Base-by-base conservation (phyloP, 306 rosid species). In the Luffa acutangula region DNA sequence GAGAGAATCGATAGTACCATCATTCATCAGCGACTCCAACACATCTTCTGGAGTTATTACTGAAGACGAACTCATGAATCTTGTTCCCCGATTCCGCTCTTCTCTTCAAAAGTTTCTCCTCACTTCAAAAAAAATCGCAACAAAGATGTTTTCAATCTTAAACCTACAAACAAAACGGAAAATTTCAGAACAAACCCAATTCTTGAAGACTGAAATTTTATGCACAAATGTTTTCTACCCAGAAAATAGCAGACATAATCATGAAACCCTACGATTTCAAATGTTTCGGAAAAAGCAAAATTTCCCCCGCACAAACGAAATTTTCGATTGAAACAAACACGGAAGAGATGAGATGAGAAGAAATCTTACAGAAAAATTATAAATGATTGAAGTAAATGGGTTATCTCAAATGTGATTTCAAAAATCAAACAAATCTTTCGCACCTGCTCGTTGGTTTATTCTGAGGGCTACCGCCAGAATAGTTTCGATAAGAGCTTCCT, bases 1-100 rank as follows among this genome's bases (percentile, higher is more conserved):
- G 77, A 95, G 97, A 63, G 95, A 75, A 81, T 95, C 99, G 5
- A 95, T 95, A 69, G 97, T 91, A 49, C 99, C 97, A 77, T 95
- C 97, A 81, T 95, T 95, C 98, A 95, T 95, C 48, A 90, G 78
- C 72, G 97, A 91, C 75, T 90, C 96, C 87, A 95, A 83, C 21
- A 91, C 97, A 76, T 95, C 97, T 83, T 92, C 97, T 0, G 96
- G 97, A 81, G 89, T 87, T 75, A 90, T 89, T 71, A 93, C 79
- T 15, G 95, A 85, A 37, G 97, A 87, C 36, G 94, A 91, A 78
- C 86, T 86, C 93, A 92, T 92, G 81, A 46, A 59, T 21, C 77
- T 17, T 21, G 6, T 60, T 34, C 80, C 80, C 21, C 5, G 37
- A 59, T 59, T 59, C 66, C 37, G 15, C 75, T 41, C 14, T 53